Evolutionary conservation across 495 filamentous ascomycete species (phyloP).

Genomic region (Astrothelium macrocarpum): DNA sequence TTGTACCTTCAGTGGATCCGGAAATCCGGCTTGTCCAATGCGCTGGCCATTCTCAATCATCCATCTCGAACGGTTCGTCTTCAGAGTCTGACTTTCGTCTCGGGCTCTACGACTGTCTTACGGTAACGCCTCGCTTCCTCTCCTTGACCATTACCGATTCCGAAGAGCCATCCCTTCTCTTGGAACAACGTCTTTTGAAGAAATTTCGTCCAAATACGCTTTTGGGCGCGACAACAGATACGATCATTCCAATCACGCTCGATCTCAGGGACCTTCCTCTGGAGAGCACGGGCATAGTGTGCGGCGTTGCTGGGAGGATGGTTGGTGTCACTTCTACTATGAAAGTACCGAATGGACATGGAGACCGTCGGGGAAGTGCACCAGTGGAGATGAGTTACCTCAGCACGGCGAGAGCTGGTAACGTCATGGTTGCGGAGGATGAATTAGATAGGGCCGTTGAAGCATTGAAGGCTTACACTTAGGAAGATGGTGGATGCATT

Average conservation of each 20-base stretch:
- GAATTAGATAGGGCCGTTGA: constrained; percentile 62
- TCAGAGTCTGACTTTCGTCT: constrained; percentile 40
- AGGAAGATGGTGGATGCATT: background rate
- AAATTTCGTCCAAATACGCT: constrained; percentile 51
- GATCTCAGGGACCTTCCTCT: constrained; percentile 72
- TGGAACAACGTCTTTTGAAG: constrained; percentile 63
- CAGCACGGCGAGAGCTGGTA: constrained; percentile 79
- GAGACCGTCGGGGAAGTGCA: constrained; percentile 25
- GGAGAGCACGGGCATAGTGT: constrained; percentile 74
- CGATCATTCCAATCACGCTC: constrained; percentile 80
- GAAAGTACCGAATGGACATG: background rate
- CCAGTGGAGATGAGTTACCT: constrained; percentile 82
- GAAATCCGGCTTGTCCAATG: constrained; percentile 71
- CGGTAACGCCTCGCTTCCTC: constrained; percentile 67
- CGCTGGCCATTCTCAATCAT: constrained; percentile 52
- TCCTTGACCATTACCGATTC: constrained; percentile 76
- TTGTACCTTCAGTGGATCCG: constrained; percentile 60
- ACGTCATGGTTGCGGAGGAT: constrained; percentile 71
- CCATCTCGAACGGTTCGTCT: constrained; percentile 23
- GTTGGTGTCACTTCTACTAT: constrained; percentile 17
- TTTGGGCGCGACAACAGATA: constrained; percentile 69
- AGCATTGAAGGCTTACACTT: constrained; percentile 42
- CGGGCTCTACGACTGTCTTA: constrained; percentile 57
- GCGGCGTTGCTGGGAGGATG: constrained; percentile 64
- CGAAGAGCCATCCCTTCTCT: constrained; percentile 72